phyloP scores from a whole-genome alignment of 768 basidiomycete species.

The Dioszegia aurantiaca region DNA sequence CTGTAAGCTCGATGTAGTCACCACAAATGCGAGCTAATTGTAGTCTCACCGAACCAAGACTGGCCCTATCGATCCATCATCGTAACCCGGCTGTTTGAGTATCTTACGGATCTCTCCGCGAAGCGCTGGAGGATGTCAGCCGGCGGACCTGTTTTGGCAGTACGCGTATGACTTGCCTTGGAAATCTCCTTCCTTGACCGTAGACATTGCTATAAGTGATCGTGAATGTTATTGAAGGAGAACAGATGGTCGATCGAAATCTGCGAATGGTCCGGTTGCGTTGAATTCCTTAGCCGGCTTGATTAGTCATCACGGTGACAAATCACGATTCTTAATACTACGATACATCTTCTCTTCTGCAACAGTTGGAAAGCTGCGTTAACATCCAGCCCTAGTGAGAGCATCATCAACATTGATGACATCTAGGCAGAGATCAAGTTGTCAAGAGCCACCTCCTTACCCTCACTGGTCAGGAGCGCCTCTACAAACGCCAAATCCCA shows the following conservation, averaged over 20 bases:
- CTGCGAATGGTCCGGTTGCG: no score
- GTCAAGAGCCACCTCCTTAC: constrained; percentile 61
- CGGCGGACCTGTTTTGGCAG: not conserved
- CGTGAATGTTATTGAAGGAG: not conserved
- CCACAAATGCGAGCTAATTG: not conserved
- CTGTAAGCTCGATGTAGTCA: not conserved
- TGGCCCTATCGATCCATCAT: constrained; percentile 51
- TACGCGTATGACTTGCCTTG: not conserved
- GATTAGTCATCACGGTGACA: no score
- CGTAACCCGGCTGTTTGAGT: constrained; percentile 50
- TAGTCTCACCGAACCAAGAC: constrained; percentile 55
- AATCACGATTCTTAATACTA: no score
- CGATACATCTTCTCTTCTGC: no score
- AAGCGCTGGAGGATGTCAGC: constrained; percentile 30
- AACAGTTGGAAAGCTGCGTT: no score
- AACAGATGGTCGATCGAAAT: not conserved
- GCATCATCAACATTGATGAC: no score
- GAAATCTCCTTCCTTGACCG: constrained; percentile 41
- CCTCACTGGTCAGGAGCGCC: constrained; percentile 68
- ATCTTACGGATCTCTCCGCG: constrained; percentile 44
- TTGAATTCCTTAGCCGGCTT: no score
- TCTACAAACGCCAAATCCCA: constrained; percentile 76
- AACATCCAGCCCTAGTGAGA: no score
- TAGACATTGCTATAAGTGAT: no score
- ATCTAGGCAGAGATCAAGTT: constrained; percentile 39